phyloP scores from a whole-genome alignment of 2,329 filamentous ascomycete species.

The Penicillium vulpinum region DNA sequence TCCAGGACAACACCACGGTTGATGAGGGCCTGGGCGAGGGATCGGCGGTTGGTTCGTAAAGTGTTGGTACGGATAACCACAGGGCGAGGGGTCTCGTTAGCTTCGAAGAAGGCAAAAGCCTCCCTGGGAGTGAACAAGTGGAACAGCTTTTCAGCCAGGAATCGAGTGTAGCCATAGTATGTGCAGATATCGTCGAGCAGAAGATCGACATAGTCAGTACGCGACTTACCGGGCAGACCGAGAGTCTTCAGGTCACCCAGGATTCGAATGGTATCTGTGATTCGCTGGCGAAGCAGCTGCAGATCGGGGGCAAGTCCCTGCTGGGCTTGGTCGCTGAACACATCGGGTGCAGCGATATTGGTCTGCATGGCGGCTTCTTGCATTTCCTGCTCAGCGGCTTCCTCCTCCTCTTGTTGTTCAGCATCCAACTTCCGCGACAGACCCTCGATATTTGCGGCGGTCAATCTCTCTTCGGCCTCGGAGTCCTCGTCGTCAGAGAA shows the following conservation, averaged over 20 bases:
- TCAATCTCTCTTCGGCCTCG: slow-evolving; percentile 85
- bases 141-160: slow-evolving; percentile 93
- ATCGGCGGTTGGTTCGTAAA: slow-evolving; percentile 71
- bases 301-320: slow-evolving; percentile 79
- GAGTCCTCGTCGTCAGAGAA: slow-evolving; percentile 96
- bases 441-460: slow-evolving; percentile 93
- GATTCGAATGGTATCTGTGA: slow-evolving; percentile 90
- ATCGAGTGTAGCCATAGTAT: slow-evolving; percentile 95
- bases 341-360: slow-evolving; percentile 78
- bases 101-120: slow-evolving; percentile 97
- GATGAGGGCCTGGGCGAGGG: slow-evolving; percentile 89
- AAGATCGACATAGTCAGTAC: slow-evolving; percentile 83
- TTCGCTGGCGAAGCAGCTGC: slow-evolving; percentile 80
- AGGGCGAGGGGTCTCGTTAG: slow-evolving; percentile 90
- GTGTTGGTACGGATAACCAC: slow-evolving; percentile 98
- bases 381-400: slow-evolving; percentile 80
- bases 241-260: slow-evolving; percentile 85
- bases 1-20: slow-evolving; percentile 95
- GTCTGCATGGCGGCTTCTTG: slow-evolving; percentile 85
- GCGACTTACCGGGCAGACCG: slow-evolving; percentile 74
- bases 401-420: slow-evolving; percentile 73
- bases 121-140: slow-evolving; percentile 89
- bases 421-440: slow-evolving; percentile 81
- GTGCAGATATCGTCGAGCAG: slow-evolving; percentile 88
- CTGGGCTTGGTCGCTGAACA: slow-evolving; percentile 60